Evolutionary conservation across 805 yeast genomes (phyloP), one percentile per base, ranked within the genome.

Genomic region (Saturnispora serradocipensis): DNA sequence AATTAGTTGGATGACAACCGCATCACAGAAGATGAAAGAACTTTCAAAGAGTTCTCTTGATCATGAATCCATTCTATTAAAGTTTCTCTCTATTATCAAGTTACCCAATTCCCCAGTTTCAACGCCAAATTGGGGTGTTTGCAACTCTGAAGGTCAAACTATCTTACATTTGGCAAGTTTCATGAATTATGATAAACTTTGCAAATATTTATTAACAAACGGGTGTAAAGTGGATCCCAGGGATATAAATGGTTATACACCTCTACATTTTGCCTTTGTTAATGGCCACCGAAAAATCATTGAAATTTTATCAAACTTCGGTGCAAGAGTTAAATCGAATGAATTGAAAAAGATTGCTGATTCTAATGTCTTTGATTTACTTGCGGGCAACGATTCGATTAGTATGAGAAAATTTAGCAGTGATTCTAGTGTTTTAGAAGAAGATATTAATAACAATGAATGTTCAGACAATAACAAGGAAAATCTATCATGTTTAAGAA

Each of bases 71-170:
- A 68, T 77, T 43, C 63, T 79, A 45, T 64, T 78, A 44, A 74
- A 69, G 53, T 77, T 79, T 61, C 71, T 79, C 47, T 70, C 76
- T 2, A 67, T 88, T 56, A 78, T 88, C 30, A 84, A 83, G 54
- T 67, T 80, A 55, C 87, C 78, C 46, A 87, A 76, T 67, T 83
- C 80, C 58, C 84, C 75, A 60, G 77, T 72, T 46, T 54, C 61
- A 4, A 70, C 73, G 16, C 87, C 91, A 20, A 87, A 88, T 62
- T 79, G 93, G 81, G 88, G 88, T 27, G 73, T 89, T 57, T 81
- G 89, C 59, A 93, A 90, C 53, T 56, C 68, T 28, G 87, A 87
- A 62, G 96, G 97, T 15, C 97, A 93, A 65, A 82, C 95, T 0
- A 73, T 93, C 73, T 70, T 93, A 48, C 99, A 93, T 67, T 73